Conservation (phyloP, 106 monocot genomes). For the Dendrobium nobile region DNA sequence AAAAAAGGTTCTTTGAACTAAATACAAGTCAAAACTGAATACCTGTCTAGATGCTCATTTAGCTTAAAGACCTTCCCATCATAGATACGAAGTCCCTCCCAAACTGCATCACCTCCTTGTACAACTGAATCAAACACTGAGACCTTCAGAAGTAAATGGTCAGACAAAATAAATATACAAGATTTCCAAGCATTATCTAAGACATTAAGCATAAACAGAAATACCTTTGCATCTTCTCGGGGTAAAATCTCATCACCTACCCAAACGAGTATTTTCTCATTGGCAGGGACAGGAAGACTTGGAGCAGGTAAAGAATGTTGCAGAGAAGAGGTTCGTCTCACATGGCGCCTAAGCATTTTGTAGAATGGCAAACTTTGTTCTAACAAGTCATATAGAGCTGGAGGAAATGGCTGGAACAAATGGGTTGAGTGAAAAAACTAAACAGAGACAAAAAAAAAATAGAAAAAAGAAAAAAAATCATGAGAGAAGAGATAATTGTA, state of each 20-base stretch:
- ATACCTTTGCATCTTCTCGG: slow-evolving; percentile 86
- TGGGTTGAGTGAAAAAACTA: neutral
- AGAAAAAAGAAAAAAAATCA: neutral
- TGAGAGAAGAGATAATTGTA: neutral
- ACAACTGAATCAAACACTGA: slow-evolving; percentile 98
- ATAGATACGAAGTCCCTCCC: slow-evolving; percentile 95
- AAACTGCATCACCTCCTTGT: slow-evolving; percentile 98
- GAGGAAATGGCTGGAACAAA: slow-evolving; percentile 60
- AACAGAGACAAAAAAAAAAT: neutral
- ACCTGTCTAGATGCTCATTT: slow-evolving; percentile 92
- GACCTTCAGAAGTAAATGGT: slow-evolving; percentile 46
- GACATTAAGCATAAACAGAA: neutral
- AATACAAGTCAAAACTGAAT: neutral
- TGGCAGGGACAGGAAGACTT: slow-evolving; percentile 71
- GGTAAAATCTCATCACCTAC: slow-evolving; percentile 80
- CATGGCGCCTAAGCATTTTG: slow-evolving; percentile 62
- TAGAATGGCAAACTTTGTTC: slow-evolving; percentile 96
- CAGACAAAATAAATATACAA: slow-evolving; percentile 7
- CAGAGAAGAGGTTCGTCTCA: slow-evolving; percentile 33
- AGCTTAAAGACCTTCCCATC: slow-evolving; percentile 87
- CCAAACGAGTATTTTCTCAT: slow-evolving; percentile 93
- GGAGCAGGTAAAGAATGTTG: slow-evolving; percentile 53
- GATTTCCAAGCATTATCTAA: neutral
- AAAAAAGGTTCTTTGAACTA: neutral
- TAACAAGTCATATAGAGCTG: slow-evolving; percentile 61